phyloP scores from a whole-genome alignment of 2,329 filamentous ascomycete species.

The Monosporascus cannonballus region DNA sequence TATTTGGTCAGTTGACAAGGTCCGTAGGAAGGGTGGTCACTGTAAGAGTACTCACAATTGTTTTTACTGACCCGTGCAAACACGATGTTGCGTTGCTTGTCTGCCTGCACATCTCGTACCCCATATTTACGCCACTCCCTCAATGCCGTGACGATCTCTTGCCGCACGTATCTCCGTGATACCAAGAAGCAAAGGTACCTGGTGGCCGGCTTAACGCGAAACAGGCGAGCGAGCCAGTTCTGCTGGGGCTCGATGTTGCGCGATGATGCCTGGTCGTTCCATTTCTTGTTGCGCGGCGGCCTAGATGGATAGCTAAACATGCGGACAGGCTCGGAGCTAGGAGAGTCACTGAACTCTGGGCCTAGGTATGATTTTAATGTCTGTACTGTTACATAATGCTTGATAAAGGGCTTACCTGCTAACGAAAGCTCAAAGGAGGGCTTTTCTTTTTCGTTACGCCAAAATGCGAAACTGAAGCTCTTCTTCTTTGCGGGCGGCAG shows the following conservation, averaged over 20 bases:
- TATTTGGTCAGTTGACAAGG: conserved; percentile 1
- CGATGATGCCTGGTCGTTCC: conserved; percentile 15
- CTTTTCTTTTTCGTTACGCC: conserved; percentile 41
- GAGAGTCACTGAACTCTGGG: conserved; percentile 25
- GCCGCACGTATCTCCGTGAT: conserved; percentile 65
- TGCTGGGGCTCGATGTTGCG: conserved; percentile 62
- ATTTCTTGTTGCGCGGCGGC: conserved; percentile 12
- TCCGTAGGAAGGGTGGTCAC: neutral
- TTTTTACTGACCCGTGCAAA: conserved; percentile 68
- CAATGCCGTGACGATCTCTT: conserved; percentile 69
- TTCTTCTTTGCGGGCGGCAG: conserved; percentile 36
- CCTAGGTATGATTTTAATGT: conserved; percentile 21
- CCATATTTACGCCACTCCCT: conserved; percentile 77
- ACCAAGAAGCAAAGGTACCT: conserved; percentile 70
- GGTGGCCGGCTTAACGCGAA: conserved; percentile 80
- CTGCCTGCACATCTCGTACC: conserved; percentile 71
- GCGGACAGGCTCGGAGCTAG: conserved; percentile 17
- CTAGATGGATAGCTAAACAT: conserved; percentile 13
- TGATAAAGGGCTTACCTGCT: conserved; percentile 30
- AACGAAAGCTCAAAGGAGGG: conserved; percentile 35
- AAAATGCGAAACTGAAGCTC: conserved; percentile 47
- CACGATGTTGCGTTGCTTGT: conserved; percentile 73
- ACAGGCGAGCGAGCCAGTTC: conserved; percentile 84
- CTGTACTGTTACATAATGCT: neutral
- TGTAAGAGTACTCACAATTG: conserved; percentile 61